phyloP scores from a whole-genome alignment of 2,329 filamentous ascomycete genomes.

The Chalaropsis thielavioides region DNA sequence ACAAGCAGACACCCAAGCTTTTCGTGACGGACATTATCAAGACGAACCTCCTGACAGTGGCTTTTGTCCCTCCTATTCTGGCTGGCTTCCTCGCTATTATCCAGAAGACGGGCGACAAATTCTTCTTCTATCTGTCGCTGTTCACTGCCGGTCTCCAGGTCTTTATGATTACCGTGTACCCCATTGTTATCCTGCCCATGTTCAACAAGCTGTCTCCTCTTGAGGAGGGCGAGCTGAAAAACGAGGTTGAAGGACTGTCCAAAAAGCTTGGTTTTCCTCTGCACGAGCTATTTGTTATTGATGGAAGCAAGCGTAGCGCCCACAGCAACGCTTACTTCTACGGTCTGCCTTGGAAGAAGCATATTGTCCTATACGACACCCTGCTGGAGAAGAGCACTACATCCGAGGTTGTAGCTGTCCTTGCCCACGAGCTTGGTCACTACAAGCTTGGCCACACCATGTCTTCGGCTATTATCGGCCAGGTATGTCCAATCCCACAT shows the following conservation, averaged over 20 bases:
- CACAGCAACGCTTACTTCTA: slow-evolving; percentile 94
- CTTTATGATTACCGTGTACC: slow-evolving; percentile 92
- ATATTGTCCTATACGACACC: slow-evolving; percentile 98
- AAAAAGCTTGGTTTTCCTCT: slow-evolving; percentile 79
- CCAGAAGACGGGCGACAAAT: slow-evolving; percentile 79
- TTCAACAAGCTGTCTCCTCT: slow-evolving; percentile 98
- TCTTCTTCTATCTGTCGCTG: slow-evolving; percentile 97
- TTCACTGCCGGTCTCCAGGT: slow-evolving; percentile 83
- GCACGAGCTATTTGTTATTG: slow-evolving; percentile 85
- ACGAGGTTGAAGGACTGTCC: slow-evolving; percentile 71
- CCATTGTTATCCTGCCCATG: slow-evolving; percentile 79
- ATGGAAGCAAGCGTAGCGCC: slow-evolving; percentile 73
- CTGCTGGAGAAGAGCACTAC: slow-evolving; percentile 88
- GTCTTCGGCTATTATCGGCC: slow-evolving; percentile 24
- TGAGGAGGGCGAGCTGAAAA: slow-evolving; percentile 74
- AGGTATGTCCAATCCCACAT: slow-evolving; percentile 60
- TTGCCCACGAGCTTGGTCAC: slow-evolving; percentile 92
- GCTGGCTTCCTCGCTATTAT: slow-evolving; percentile 88
- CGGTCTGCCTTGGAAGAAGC: slow-evolving; percentile 97
- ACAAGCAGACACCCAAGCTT: slow-evolving; percentile 84
- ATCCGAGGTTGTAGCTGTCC: slow-evolving; percentile 83
- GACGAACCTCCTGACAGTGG: slow-evolving; percentile 65
- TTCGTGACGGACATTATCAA: slow-evolving; percentile 89
- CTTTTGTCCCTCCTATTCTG: slow-evolving; percentile 73
- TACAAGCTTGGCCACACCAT: slow-evolving; percentile 92